Base-by-base conservation (phyloP, 768 basidiomycete genomes). In the Russula compacta region DNA sequence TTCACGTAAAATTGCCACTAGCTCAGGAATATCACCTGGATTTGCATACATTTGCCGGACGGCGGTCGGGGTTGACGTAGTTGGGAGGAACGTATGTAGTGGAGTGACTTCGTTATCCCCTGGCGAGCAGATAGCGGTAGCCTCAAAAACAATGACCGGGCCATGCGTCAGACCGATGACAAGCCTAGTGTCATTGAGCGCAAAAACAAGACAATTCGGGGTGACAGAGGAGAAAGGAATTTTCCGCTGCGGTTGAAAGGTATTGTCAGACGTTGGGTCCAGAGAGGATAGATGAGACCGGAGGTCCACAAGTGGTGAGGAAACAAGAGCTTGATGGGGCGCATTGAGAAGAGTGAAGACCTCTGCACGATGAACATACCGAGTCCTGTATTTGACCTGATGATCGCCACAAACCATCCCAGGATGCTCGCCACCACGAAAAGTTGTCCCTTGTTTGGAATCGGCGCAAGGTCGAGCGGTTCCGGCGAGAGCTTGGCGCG, bases 361-460 rank as follows among this genome's bases (percentile, higher is more conserved):
- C 52, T 24, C 24, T 4, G 9, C 8, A 50, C 32, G 19, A 21
- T 19, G 50, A 55, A 54, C 53, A 40, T 74, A 75, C 60, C 71
- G 66, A 54, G 72, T 66, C 66, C 69, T 48, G 51, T 64, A 55
- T 71, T 67, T 52, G 73, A 72, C 42, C 73, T 71, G 47, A 72
- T 77, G 10, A 82, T 79, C 36, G 87, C 86, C 49, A 81, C 85
- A 71, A 90, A 91, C 83, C 84, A 90, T 33, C 82, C 85, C 64
- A 75, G 79, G 12, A 75, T 72, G 68, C 84, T 87, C 3, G 83
- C 77, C 3, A 80, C 75, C 4, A 83, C 78, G 65, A 92, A 81
- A 17, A 86, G 74, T 56, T 72, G 77, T 43, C 79, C 81, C 29
- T 78, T 76, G 6, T 78, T 72, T 2, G 75, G 73, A 46, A 77